These are phyloP conservation scores for Aspergillus luchuensis DNA, from an alignment of 2,329 filamentous ascomycete genomes.

Conservation along the genomic window DNA sequence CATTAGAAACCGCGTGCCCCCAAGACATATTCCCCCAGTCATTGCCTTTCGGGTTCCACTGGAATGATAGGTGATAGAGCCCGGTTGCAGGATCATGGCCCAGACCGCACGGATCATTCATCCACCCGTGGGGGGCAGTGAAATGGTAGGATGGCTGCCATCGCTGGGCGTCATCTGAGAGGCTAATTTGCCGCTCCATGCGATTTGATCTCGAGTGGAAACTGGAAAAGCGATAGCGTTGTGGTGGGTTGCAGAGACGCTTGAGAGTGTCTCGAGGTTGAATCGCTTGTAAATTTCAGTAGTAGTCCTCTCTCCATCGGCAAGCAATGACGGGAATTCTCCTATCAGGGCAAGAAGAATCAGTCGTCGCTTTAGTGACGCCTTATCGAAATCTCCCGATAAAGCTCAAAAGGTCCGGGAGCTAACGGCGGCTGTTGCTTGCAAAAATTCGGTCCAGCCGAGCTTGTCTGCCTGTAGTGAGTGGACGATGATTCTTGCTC, in stretches of 20 bases:
- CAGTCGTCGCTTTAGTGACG: too few species aligned
- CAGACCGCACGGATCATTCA: conserved; percentile 49
- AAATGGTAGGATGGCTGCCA: conserved; percentile 42
- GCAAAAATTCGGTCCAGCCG: neutral
- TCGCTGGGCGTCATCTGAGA: conserved; percentile 4
- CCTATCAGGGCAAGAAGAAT: too few species aligned
- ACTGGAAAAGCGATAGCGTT: neutral
- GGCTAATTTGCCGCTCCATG: neutral
- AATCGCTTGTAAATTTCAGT: too few species aligned
- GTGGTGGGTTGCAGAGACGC: neutral
- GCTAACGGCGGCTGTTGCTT: neutral
- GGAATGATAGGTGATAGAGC: conserved; percentile 46
- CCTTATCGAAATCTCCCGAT: neutral
- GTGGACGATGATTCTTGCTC: too few species aligned
- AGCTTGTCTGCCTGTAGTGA: too few species aligned
- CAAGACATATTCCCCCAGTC: conserved; percentile 49
- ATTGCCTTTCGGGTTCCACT: conserved; percentile 47
- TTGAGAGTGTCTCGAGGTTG: neutral
- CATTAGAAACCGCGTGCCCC: conserved; percentile 42
- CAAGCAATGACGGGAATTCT: too few species aligned
- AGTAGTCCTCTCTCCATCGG: too few species aligned
- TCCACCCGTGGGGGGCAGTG: conserved; percentile 42
- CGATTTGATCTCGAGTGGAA: neutral
- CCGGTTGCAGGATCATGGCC: conserved; percentile 43
- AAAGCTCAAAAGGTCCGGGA: neutral